Evolutionary conservation across 1,139 yeast species (phyloP).

Genomic region (Debaryomyces sp.): DNA sequence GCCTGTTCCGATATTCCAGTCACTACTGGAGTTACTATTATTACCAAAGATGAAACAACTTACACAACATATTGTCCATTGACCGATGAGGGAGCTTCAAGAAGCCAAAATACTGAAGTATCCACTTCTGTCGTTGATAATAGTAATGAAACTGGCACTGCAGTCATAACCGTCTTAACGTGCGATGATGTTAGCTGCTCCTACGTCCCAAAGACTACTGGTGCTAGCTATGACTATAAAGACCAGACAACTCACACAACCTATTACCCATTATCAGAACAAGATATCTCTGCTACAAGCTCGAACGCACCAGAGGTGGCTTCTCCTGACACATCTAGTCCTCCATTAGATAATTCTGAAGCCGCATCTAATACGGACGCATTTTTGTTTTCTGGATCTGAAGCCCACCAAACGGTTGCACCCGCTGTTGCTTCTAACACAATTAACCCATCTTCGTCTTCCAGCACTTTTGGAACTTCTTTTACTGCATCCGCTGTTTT

Average conservation of each 20-base stretch:
- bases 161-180: slow-evolving; percentile 42
- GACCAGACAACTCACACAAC: neutral
- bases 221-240: neutral
- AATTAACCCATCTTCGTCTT: slow-evolving; percentile 18
- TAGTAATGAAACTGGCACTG: slow-evolving; percentile 7
- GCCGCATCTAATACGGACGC: neutral
- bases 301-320: neutral
- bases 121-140: slow-evolving; percentile 15
- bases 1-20: slow-evolving; percentile 37
- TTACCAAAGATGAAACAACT: slow-evolving; percentile 26
- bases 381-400: neutral
- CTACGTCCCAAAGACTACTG: slow-evolving; percentile 17
- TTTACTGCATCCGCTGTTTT: slow-evolving; percentile 2
- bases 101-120: slow-evolving; percentile 16
- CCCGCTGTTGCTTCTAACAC: slow-evolving; percentile 17
- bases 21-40: slow-evolving; percentile 25
- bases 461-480: neutral
- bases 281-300: neutral
- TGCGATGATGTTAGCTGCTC: slow-evolving; percentile 44
- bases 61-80: slow-evolving; percentile 40
- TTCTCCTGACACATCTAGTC: neutral
- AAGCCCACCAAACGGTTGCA: neutral
- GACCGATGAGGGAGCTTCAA: slow-evolving; percentile 14
- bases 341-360: neutral
- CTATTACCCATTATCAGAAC: neutral